Evolutionary conservation across 768 basidiomycete genomes (phyloP).

Genomic region (Russula ochroleuca): DNA sequence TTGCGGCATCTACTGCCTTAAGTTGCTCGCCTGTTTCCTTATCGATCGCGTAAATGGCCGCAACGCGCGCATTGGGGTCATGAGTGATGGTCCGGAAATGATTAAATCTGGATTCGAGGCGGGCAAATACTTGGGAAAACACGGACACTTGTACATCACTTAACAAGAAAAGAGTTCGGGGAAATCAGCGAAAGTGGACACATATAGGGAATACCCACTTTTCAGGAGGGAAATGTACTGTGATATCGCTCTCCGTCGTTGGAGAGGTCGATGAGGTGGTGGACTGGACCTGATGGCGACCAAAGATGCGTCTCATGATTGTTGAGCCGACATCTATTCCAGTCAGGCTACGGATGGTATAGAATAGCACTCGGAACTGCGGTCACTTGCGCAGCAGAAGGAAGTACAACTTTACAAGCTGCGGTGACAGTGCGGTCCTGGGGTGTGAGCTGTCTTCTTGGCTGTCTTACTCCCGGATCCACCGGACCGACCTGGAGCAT

Average conservation of each 20-base stretch:
- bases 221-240: neutral
- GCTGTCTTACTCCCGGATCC: too few relatives aligned
- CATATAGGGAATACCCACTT: neutral
- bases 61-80: neutral
- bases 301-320: too few relatives aligned
- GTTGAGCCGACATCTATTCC: too few relatives aligned
- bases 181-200: neutral
- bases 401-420: too few relatives aligned
- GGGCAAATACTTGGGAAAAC: neutral
- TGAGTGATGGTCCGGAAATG: neutral
- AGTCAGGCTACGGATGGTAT: too few relatives aligned
- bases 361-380: too few relatives aligned
- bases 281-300: neutral
- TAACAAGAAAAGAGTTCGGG: neutral
- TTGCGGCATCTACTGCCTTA: neutral
- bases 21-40: neutral
- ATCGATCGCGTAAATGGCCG: slow-evolving; percentile 3
- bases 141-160: neutral
- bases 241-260: neutral
- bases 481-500: too few relatives aligned
- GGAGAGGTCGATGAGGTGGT: too few relatives aligned
- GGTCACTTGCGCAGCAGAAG: too few relatives aligned
- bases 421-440: too few relatives aligned
- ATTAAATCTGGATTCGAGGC: neutral
- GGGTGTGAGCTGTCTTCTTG: too few relatives aligned